These are phyloP conservation scores for Neonectria hederae DNA, from an alignment of 2,329 filamentous ascomycete genomes.

Conservation along the genomic window DNA sequence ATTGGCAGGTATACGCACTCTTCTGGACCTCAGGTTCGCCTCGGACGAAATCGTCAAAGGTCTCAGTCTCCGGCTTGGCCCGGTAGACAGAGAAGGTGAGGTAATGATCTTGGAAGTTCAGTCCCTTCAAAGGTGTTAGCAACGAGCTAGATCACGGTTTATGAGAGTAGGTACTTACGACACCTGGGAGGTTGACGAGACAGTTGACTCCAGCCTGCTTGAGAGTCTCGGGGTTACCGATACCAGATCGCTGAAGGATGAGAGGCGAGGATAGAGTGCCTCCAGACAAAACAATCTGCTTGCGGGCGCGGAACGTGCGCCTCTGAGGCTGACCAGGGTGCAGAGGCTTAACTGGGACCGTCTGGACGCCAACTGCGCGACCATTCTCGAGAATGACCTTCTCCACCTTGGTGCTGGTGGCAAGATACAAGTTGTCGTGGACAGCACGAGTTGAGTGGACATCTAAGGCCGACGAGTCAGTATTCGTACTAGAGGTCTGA, in stretches of 20 bases:
- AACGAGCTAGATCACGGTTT: no score
- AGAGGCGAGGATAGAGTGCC: constrained; percentile 79
- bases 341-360: constrained; percentile 75
- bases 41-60: constrained; percentile 82
- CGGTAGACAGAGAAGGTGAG: constrained; percentile 76
- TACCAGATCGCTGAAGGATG: constrained; percentile 79
- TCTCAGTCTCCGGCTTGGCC: constrained; percentile 79
- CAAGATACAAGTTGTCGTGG: constrained; percentile 75
- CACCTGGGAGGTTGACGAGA: constrained; percentile 75
- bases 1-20: constrained; percentile 46
- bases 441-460: constrained; percentile 78
- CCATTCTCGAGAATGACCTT: constrained; percentile 80
- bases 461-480: constrained; percentile 63
- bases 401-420: constrained; percentile 80
- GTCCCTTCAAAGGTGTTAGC: constrained; percentile 50
- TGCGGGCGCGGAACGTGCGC: constrained; percentile 71
- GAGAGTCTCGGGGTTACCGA: constrained; percentile 77
- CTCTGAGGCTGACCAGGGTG: constrained; percentile 61
- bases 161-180: constrained; percentile 78
- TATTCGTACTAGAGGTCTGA: not conserved
- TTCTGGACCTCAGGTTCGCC: constrained; percentile 79
- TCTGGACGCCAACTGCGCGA: constrained; percentile 75
- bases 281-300: constrained; percentile 77
- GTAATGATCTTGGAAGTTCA: constrained; percentile 82
- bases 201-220: constrained; percentile 73